Base-by-base conservation (phyloP, 306 rosid genomes). In the Cucurbita ficifolia region DNA sequence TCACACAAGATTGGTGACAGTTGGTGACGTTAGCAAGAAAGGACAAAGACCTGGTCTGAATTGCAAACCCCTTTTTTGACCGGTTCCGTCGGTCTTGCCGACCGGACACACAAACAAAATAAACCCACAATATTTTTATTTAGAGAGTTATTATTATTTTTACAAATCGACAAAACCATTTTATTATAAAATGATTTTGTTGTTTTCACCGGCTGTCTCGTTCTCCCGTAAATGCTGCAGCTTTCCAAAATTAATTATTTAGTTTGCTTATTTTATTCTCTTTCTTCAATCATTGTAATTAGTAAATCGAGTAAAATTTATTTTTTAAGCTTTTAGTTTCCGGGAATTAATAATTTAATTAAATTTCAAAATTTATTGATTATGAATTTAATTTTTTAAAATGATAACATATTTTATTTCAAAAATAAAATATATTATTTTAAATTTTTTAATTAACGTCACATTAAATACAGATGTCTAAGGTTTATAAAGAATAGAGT, bases 1-100 rank as follows among this genome's bases (percentile, higher is more conserved):
- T 67, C 73, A 67, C 36, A 45, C 12, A 43, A 67, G 39, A 21
- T 21, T 12, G 39, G 73, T 67, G 73, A 67, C 73, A 67, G 73
- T 22, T 39, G 6, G 73, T 67, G 73, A 67, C 53, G 73, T 42
- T 43, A 67, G 11, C 54, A 67, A 19, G 0, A 67, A 43, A 67
- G 73, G 40, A 67, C 73, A 21, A 22, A 67, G 73, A 45, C 73
- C 12, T 12, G 6, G 73, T 67, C 55, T 0, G 7, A 67, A 11
- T 67, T 67, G 4, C 54, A 19, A 6, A 21, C 45, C 22, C 73
- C 72, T 21, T 45, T 67, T 67, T 45, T 67, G 73, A 67, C 73
- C 73, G 73, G 21, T 12, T 67, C 54, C 50, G 54, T 40, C 70
- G 51, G 70, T 18, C 33, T 63, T 36, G 63, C 46, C 69, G 52